Conservation (phyloP, 2,329 filamentous ascomycete genomes). For the Epicoccum nigrum region DNA sequence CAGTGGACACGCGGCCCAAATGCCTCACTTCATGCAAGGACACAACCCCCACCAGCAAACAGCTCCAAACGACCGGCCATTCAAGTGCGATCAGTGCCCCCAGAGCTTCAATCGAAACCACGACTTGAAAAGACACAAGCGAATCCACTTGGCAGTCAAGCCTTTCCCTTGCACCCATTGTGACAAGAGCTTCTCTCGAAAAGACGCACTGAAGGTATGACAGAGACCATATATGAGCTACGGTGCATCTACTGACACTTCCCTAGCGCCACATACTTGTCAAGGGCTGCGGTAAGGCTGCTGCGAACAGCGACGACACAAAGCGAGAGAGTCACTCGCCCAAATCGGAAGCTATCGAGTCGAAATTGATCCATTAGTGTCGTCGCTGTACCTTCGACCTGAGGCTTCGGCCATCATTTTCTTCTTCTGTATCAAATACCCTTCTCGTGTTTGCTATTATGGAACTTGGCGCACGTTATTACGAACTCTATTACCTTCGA, state of each 20-base stretch:
- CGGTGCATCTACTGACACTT: conserved; percentile 30
- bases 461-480: conserved; percentile 22
- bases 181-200: conserved; percentile 95
- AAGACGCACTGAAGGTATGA: conserved; percentile 93
- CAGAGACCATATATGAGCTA: conserved; percentile 29
- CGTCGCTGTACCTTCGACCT: conserved; percentile 23
- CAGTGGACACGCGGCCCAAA: conserved; percentile 66
- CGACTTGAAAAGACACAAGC: conserved; percentile 92
- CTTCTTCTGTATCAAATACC: conserved; percentile 46
- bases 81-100: conserved; percentile 90
- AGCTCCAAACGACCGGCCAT: conserved; percentile 78
- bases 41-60: conserved; percentile 59
- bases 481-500: conserved; percentile 31
- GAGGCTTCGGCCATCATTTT: conserved; percentile 27
- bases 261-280: conserved; percentile 68
- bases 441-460: conserved; percentile 18
- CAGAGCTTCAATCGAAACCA: conserved; percentile 97
- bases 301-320: conserved; percentile 35
- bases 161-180: conserved; percentile 91
- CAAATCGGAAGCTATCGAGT: conserved; percentile 39
- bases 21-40: conserved; percentile 66
- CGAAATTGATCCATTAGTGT: conserved; percentile 32
- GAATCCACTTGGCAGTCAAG: conserved; percentile 94
- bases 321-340: conserved; percentile 46
- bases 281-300: conserved; percentile 67